Evolutionary conservation across 371 early-diverging fungal genomes (phyloP), one percentile per base, ranked within the genome.

Genomic region (Syncephalastrum sp.): DNA sequence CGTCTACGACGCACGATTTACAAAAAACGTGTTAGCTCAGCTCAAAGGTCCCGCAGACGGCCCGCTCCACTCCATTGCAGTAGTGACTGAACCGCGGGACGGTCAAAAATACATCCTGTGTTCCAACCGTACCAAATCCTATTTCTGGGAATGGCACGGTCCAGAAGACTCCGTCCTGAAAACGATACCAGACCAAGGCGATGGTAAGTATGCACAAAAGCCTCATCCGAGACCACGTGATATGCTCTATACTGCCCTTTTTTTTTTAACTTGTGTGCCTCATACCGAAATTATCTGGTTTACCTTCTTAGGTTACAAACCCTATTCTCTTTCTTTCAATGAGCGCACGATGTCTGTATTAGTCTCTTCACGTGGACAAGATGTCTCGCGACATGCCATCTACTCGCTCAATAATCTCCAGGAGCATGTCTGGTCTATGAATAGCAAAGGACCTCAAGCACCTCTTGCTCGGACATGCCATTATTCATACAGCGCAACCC

Each of bases 1-100:
- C 45, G 46, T 78, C 0, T 78, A 57, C 56, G 78, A 78, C 41
- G 60, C 66, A 13, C 65, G 78, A 10, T 72, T 74, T 29, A 74
- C 75, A 3, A 72, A 61, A 23, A 27, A 17, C 6, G 23, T 21
- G 23, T 8, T 64, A 2, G 51, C 51, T 13, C 55, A 21, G 6
- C 42, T 64, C 4, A 14, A 44, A 54, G n/a, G 33, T 16, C 33
- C 15, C 50, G 5, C 29, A 14, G 24, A 27, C 16, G 46, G 44
- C 14, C 45, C 60, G 7, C 41, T 60, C 21, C 65, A 60, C 21
- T 54, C 65, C 5, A 23, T 64, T 33, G 50, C 47, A 7, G 46
- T 45, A 3, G 15, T 14, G 7, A 33, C 1, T 2, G 2, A 41
- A 3, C 24, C 21, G 16, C 23, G 16, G 12, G 42, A 27, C n/a